phyloP scores from a whole-genome alignment of 805 yeast genomes.

The Wickerhamiella parazyma region DNA sequence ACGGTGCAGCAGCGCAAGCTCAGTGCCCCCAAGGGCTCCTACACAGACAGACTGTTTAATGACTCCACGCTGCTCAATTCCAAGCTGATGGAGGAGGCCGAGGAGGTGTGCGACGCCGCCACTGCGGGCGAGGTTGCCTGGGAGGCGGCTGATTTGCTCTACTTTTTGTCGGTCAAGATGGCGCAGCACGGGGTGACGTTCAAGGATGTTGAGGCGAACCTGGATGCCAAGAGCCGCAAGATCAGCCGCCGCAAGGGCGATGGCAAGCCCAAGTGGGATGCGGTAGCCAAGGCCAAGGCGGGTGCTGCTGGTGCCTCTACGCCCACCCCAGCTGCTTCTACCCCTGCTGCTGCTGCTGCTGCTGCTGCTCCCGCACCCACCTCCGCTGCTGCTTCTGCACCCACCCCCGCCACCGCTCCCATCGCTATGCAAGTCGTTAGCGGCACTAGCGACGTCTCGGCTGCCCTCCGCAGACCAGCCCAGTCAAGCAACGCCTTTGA shows the following conservation, averaged over 20 bases:
- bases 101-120: slow-evolving; percentile 80
- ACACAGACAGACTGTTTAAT: slow-evolving; percentile 73
- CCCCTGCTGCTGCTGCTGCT: neutral
- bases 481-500: slow-evolving; percentile 91
- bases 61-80: slow-evolving; percentile 69
- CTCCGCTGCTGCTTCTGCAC: neutral
- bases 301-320: neutral
- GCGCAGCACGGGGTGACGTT: slow-evolving; percentile 64
- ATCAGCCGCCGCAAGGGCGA: slow-evolving; percentile 91
- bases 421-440: slow-evolving; percentile 23
- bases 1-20: slow-evolving; percentile 48
- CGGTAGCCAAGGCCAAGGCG: slow-evolving; percentile 20
- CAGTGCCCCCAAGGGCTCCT: slow-evolving; percentile 84
- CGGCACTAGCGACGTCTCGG: slow-evolving; percentile 32
- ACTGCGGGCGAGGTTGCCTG: slow-evolving; percentile 62
- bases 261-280: slow-evolving; percentile 66
- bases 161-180: slow-evolving; percentile 52
- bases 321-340: slow-evolving; percentile 14
- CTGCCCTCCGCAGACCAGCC: slow-evolving; percentile 81
- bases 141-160: slow-evolving; percentile 91
- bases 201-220: slow-evolving; percentile 68
- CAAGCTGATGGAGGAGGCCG: slow-evolving; percentile 87
- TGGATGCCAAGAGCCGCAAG: slow-evolving; percentile 71
- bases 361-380: neutral
- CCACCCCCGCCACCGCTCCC: slow-evolving; percentile 8